Base-by-base conservation (phyloP, 2,329 filamentous ascomycete genomes). In the Stromatinia cepivora region DNA sequence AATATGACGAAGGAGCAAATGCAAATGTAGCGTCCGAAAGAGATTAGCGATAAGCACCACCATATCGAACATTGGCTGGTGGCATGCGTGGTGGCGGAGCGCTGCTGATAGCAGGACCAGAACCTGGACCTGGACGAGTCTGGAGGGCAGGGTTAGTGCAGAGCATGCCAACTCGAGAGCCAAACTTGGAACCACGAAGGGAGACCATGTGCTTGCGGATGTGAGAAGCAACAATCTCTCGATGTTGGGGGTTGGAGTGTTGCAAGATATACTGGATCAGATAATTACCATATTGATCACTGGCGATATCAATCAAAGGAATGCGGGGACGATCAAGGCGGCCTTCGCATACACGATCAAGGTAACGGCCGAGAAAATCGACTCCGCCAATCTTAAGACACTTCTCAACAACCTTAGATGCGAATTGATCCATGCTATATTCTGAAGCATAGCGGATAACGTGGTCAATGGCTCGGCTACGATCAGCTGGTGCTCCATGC, bases 131-230 rank as follows among this genome's bases (percentile, higher is more conserved):
- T 71, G 94, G 94, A 68, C 94, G 92, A 75, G 93, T 97, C 66
- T 92, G 87, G 75, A 93, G 88, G 61, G 92, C 93, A 50, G 94
- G 94, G 80, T 98, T 98, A 82, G 93, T 97, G 83, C 96, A 99
- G 67, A 99, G 90, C 94, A 99, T 98, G 45, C 95, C 95, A 72
- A 99, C 95, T 70, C 95, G 92, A 70, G 95, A 99, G 71, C 95
- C 95, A 79, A 98, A 99, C 81, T 99, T 99, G 78, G 95, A 98
- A 69, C 95, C 95, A 71, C 95, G 92, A 62, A 99, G 90, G 69
- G 95, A 99, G 11, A 99, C 95, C 95, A 99, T 99, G 81, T 99
- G 95, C 86, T 98, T 98, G 76, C 93, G 91, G 76, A 99, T 97
- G 78, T 99, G 95, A 69, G 89, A 90, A 61, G 94, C 93, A 73